phyloP scores from a whole-genome alignment of 1,139 yeast genomes.

The Kurtzmaniella quercitrusa region DNA sequence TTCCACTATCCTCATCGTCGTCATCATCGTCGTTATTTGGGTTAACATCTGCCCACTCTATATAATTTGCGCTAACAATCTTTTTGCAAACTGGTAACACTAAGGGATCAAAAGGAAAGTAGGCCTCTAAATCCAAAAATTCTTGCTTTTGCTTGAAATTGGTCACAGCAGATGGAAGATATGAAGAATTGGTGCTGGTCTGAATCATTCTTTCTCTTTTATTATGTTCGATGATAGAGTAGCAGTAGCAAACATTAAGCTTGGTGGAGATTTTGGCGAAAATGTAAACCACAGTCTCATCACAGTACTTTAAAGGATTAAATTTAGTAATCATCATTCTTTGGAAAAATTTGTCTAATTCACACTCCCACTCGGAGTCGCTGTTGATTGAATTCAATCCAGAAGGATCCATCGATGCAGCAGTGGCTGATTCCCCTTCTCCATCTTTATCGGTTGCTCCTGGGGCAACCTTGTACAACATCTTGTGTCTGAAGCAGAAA shows the following conservation, averaged over 20 bases:
- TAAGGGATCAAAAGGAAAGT: slow-evolving; percentile 94
- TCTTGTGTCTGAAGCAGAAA: slow-evolving; percentile 78
- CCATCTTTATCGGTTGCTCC: slow-evolving; percentile 16
- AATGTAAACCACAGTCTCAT: slow-evolving; percentile 88
- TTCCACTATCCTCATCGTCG: slow-evolving; percentile 51
- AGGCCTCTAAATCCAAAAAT: slow-evolving; percentile 82
- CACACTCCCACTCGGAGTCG: slow-evolving; percentile 70
- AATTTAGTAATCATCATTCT: slow-evolving; percentile 81
- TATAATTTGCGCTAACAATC: slow-evolving; percentile 50
- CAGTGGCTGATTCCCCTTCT: slow-evolving; percentile 6
- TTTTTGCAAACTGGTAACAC: slow-evolving; percentile 60
- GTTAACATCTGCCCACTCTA: slow-evolving; percentile 69
- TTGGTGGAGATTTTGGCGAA: slow-evolving; percentile 91
- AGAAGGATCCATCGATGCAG: neutral
- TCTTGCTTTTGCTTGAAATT: slow-evolving; percentile 62
- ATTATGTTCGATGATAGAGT: slow-evolving; percentile 87
- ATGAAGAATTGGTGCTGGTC: slow-evolving; percentile 20
- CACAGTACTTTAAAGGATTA: slow-evolving; percentile 91
- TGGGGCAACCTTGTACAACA: slow-evolving; percentile 37
- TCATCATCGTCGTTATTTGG: slow-evolving; percentile 54
- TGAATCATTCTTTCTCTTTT: slow-evolving; percentile 58
- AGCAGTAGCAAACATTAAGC: slow-evolving; percentile 88
- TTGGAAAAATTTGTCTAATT: slow-evolving; percentile 80
- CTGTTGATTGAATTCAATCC: slow-evolving; percentile 4
- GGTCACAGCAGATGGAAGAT: slow-evolving; percentile 29